Conservation (phyloP, 176 grass and related monocot genomes). For the Ananas comosus region DNA sequence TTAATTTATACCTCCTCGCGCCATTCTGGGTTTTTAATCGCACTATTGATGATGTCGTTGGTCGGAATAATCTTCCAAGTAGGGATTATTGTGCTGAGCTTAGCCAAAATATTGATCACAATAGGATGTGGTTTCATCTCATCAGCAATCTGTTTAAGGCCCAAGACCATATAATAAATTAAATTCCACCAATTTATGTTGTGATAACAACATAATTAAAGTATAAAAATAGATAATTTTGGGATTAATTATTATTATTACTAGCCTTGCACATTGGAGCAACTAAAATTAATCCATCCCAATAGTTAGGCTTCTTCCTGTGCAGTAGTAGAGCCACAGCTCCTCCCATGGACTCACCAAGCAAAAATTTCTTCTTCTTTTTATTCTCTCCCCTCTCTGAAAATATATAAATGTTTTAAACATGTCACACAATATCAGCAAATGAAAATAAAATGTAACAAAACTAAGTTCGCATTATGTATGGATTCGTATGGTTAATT, state of each 20-base stretch:
- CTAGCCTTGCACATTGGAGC: slow-evolving; percentile 83
- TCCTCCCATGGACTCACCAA: slow-evolving; percentile 79
- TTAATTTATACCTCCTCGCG: slow-evolving; percentile 42
- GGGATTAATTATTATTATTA: not conserved
- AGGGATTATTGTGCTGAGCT: slow-evolving; percentile 39
- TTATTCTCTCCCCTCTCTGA: slow-evolving; percentile 39
- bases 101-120: slow-evolving; percentile 33
- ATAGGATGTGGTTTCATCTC: slow-evolving; percentile 52
- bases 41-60: slow-evolving; percentile 43
- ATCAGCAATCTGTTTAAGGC: slow-evolving; percentile 41
- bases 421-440: not conserved
- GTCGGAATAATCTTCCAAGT: slow-evolving; percentile 58
- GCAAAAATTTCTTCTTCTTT: slow-evolving; percentile 32
- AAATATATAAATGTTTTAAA: not conserved
- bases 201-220: not conserved
- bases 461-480: not conserved
- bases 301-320: slow-evolving; percentile 46
- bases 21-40: slow-evolving; percentile 35
- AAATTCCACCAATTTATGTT: not conserved
- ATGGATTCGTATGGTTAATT: no score
- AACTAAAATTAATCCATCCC: slow-evolving; percentile 60
- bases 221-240: no score
- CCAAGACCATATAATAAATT: not conserved
- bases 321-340: slow-evolving; percentile 55
- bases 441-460: not conserved